Evolutionary conservation across 2,329 filamentous ascomycete genomes (phyloP).

Genomic region (Aspergillus fructus): DNA sequence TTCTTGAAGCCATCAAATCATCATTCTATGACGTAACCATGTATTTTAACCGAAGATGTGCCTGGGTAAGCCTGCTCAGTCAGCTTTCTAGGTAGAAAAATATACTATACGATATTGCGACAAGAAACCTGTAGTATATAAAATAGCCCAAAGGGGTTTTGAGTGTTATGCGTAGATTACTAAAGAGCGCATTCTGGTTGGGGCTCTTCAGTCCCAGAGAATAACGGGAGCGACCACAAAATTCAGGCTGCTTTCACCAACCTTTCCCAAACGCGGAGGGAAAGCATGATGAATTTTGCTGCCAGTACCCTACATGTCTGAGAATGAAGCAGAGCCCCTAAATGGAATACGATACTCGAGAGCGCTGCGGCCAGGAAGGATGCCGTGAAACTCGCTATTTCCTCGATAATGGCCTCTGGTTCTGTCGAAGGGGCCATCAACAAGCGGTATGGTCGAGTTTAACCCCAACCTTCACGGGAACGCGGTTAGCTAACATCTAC

Average conservation of each 20-base stretch:
- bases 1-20: slow-evolving; percentile 4
- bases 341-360: slow-evolving; percentile 47
- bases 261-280: neutral
- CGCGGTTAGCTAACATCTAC: neutral
- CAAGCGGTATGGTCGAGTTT: slow-evolving; percentile 59
- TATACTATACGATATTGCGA: neutral
- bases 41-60: neutral
- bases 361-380: slow-evolving; percentile 56
- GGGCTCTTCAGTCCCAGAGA: neutral
- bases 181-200: neutral
- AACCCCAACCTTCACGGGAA: neutral
- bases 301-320: neutral
- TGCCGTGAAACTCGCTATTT: slow-evolving; percentile 74
- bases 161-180: neutral
- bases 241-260: neutral
- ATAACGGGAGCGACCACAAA: neutral
- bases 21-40: neutral
- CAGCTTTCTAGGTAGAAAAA: neutral
- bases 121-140: too few relatives aligned
- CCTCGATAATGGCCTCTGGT: slow-evolving; percentile 72
- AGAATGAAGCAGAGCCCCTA: slow-evolving; percentile 31
- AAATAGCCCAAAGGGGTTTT: neutral
- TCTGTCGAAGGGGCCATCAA: slow-evolving; percentile 77
- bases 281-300: slow-evolving; percentile 3
- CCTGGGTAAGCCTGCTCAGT: neutral